Conservation (phyloP, 371 early-diverging fungal genomes). For the Mucor lusitanicus region DNA sequence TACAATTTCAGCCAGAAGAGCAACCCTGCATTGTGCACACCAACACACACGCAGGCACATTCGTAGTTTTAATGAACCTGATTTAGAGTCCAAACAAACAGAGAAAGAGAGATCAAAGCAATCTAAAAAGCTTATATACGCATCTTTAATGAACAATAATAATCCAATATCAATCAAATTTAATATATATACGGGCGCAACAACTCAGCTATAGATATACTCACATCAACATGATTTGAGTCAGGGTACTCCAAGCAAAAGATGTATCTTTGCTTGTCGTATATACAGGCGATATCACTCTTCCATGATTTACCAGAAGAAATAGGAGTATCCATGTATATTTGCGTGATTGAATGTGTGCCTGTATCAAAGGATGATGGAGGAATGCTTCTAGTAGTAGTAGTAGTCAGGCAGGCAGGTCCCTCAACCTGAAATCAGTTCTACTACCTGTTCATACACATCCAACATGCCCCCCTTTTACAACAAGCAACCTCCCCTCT, state of each 20-base stretch:
- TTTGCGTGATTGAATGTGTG: not conserved
- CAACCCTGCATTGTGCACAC: not conserved
- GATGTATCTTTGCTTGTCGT: not conserved
- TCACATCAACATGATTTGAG: not conserved
- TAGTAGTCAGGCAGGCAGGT: no score
- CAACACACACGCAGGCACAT: not conserved
- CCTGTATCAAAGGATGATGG: not conserved
- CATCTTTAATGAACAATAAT: conserved; percentile 1
- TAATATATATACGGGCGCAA: not conserved
- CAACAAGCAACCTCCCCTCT: not conserved
- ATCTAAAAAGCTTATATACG: not conserved
- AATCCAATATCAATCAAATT: not conserved
- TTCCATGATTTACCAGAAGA: not conserved
- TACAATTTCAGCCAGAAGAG: not conserved
- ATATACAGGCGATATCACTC: not conserved
- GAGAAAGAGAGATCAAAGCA: not conserved
- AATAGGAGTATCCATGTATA: not conserved
- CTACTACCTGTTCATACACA: not conserved
- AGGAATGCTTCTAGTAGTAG: not conserved
- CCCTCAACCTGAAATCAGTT: not conserved
- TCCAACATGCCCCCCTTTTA: not conserved
- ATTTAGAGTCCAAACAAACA: not conserved
- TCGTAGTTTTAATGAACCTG: not conserved
- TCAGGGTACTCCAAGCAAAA: not conserved
- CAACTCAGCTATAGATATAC: not conserved